These are phyloP conservation scores for Haematococcus sp. DNA, from an alignment of 139 green algal species.

Conservation along the genomic window DNA sequence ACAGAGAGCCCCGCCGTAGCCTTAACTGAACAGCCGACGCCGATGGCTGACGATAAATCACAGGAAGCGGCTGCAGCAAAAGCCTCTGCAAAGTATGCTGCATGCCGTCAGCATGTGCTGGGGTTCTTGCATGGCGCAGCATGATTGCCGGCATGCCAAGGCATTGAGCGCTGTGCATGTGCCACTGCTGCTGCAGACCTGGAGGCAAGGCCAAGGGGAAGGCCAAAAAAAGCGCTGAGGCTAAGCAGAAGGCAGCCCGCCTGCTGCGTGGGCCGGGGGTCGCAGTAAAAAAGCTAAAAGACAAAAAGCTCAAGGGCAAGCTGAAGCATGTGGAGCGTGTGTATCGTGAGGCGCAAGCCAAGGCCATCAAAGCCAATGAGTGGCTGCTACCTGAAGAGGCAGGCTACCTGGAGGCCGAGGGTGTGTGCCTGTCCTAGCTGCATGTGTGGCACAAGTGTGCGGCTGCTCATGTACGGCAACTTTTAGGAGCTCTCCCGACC, in stretches of 20 bases:
- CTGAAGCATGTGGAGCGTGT: constrained; percentile 64
- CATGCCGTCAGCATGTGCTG: too few species aligned
- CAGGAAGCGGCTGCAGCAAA: background rate
- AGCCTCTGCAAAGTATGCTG: background rate
- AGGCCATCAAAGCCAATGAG: constrained; percentile 54
- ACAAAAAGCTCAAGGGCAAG: constrained; percentile 88
- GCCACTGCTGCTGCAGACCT: background rate
- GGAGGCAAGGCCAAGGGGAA: background rate
- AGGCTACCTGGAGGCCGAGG: constrained; percentile 86
- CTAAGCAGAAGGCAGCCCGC: constrained; percentile 17
- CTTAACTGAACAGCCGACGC: too few species aligned
- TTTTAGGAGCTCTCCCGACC: too few species aligned
- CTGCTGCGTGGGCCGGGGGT: constrained; percentile 30
- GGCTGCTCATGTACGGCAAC: too few species aligned
- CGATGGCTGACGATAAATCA: background rate
- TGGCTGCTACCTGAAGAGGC: constrained; percentile 84
- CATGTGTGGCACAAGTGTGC: background rate
- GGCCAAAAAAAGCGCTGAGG: constrained; percentile 2
- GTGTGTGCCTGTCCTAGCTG: constrained; percentile 13
- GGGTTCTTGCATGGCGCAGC: too few species aligned
- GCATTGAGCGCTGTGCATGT: background rate
- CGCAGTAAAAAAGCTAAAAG: constrained; percentile 44
- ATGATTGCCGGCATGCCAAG: too few species aligned
- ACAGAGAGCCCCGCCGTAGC: too few species aligned
- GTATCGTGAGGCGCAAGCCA: constrained; percentile 52